Evolutionary conservation across 208 protist species (phyloP).

Genomic region (Trichomonas tenax): DNA sequence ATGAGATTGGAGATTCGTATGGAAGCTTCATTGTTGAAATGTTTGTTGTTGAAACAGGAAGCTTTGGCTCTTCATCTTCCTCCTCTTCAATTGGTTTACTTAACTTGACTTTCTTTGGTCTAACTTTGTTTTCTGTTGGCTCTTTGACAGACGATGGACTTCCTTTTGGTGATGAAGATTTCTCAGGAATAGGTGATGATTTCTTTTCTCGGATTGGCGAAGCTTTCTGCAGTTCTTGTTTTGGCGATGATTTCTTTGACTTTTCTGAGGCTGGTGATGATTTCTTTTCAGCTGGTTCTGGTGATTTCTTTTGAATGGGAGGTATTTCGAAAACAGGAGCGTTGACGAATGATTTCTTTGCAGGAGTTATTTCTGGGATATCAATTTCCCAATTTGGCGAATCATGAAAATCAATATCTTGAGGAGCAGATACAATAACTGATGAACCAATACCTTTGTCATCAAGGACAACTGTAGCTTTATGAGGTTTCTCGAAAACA

Average conservation of each 20-base stretch:
- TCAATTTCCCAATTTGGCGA: not conserved
- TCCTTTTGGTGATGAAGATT: not conserved
- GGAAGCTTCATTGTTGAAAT: not conserved
- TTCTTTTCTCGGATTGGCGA: not conserved
- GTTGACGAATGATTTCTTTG: not conserved
- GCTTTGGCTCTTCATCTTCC: not conserved
- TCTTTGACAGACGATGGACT: not conserved
- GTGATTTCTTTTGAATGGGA: not conserved
- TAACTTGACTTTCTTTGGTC: not conserved
- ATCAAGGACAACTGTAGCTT: not conserved
- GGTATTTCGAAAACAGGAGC: not conserved
- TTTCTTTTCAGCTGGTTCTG: not conserved
- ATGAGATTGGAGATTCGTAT: not conserved
- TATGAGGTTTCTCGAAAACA: not conserved
- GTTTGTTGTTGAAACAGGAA: not conserved
- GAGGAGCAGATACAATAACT: not conserved
- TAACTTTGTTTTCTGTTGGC: not conserved
- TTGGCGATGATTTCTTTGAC: not conserved
- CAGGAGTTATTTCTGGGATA: not conserved
- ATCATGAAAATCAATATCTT: not conserved
- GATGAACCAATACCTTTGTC: not conserved
- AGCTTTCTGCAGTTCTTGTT: not conserved
- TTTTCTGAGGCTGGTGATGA: not conserved
- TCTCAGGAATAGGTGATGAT: not conserved
- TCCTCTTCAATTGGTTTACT: not conserved